Evolutionary conservation across 306 rosid genomes (phyloP), one percentile per base, ranked within the genome.

Genomic region (Ormosia emarginata): DNA sequence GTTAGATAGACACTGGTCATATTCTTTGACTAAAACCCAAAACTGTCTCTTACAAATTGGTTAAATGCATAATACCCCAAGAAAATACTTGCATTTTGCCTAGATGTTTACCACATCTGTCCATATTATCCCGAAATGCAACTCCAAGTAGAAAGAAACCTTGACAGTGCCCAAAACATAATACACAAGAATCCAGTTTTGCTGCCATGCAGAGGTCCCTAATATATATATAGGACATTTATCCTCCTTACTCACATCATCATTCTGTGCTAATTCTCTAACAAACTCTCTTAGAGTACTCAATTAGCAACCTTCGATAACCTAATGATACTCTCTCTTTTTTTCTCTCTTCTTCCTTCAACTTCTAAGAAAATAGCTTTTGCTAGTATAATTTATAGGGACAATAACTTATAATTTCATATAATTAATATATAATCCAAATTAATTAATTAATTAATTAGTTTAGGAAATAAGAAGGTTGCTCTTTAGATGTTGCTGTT

Each of bases 131-230:
- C 76, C 30, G 2, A 82, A 86, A 68, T 82, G 82, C 37, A 82
- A 44, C 67, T 68, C 72, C 29, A 63, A 82, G 77, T 71, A 56
- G 63, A 83, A 78, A 75, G 74, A 56, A 75, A 79, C 77, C 77
- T 83, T 83, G 82, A 75, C 80, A 63, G 80, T 83, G 76, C 85
- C 83, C 63, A 37, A 82, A 86, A 83, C 82, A 83, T 62, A 34
- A 46, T 59, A 47, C 80, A 53, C 37, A 75, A 79, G 8, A 63
- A n/a, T 55, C 73, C 84, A 79, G 12, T 79, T 74, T 71, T 74
- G 37, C 52, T 12, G 55, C 33, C 69, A 17, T 34, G 14, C 49
- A 52, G 3, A 74, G 72, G 73, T 5, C 82, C 86, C 80, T 1
- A 24, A 24, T 24, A 69, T 77, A 36, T 77, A 50, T 79, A 61